phyloP scores from a whole-genome alignment of 192 early-diverging fungal genomes.

The Coemansia sp. region DNA sequence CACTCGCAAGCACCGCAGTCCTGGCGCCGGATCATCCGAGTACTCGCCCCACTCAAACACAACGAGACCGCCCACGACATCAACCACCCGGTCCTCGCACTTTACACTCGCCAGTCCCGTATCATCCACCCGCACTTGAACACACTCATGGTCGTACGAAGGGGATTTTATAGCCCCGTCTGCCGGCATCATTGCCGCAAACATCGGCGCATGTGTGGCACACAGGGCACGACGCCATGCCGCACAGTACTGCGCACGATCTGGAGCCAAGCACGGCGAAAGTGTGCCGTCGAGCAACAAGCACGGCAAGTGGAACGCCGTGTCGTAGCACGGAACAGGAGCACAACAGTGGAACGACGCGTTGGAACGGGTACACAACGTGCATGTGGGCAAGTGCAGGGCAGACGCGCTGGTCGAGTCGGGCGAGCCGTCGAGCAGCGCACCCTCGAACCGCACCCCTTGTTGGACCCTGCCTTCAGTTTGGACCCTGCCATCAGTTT shows the following conservation, averaged over 20 bases:
- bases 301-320: slow-evolving; percentile 48
- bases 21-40: background rate
- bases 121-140: slow-evolving; percentile 10
- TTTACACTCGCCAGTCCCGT: background rate
- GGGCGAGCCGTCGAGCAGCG: slow-evolving; percentile 5
- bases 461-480: background rate
- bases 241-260: slow-evolving; percentile 28
- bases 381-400: slow-evolving; percentile 13
- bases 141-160: slow-evolving; percentile 17
- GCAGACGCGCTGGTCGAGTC: background rate
- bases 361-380: slow-evolving; percentile 26
- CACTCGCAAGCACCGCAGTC: slow-evolving; percentile 17
- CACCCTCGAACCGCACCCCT: slow-evolving; percentile 37
- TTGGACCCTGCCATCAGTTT: no score
- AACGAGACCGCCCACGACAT: slow-evolving; percentile 13
- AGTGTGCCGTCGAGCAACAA: slow-evolving; percentile 32
- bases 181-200: slow-evolving; percentile 42
- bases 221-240: slow-evolving; percentile 51
- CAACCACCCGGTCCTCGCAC: background rate
- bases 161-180: slow-evolving; percentile 17
- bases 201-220: slow-evolving; percentile 31
- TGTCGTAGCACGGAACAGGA: slow-evolving; percentile 32
- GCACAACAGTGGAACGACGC: slow-evolving; percentile 54
- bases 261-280: background rate
- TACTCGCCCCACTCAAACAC: slow-evolving; percentile 16